Percentiles rank a stretch among this genome's conserved stretches.
Conservation (phyloP, 1,284 basidiomycete species). For the Stygiomarasmius scandens region DNA sequence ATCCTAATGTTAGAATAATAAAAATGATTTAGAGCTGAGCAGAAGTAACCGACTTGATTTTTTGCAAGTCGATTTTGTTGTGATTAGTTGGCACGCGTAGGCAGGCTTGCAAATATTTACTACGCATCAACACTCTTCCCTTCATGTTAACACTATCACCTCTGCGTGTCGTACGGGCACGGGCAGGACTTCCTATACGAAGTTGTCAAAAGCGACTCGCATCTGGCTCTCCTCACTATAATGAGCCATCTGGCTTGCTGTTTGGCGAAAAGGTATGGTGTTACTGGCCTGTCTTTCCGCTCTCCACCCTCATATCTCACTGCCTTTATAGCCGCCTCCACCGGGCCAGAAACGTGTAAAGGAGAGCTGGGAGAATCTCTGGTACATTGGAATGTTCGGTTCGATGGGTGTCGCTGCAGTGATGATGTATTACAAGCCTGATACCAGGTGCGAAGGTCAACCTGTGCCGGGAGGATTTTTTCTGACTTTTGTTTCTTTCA, state of each 20-base stretch:
- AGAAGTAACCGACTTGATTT: no score
- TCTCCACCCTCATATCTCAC: conserved; percentile 8
- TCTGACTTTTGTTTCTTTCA: conserved; percentile 31
- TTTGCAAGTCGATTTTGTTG: not conserved
- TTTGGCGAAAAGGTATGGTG: conserved; percentile 84
- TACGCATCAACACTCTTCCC: not conserved
- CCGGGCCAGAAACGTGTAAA: conserved; percentile 84
- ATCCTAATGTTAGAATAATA: no score
- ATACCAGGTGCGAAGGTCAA: conserved; percentile 77
- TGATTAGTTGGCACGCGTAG: not conserved
- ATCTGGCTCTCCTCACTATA: conserved; percentile 81
- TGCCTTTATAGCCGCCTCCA: conserved; percentile 59
- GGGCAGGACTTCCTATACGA: conserved; percentile 17
- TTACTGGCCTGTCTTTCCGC: conserved; percentile 9
- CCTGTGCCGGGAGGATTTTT: not conserved
- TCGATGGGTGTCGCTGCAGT: conserved; percentile 79
- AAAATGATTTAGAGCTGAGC: no score
- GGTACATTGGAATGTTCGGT: conserved; percentile 92
- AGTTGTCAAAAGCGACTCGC: conserved; percentile 44
- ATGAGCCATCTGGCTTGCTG: conserved; percentile 86
- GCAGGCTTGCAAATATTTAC: not conserved
- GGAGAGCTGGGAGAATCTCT: conserved; percentile 87
- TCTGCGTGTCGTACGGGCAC: conserved; percentile 40
- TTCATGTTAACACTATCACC: conserved; percentile 33
- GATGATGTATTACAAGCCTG: conserved; percentile 91